phyloP scores from a whole-genome alignment of 2,329 filamentous ascomycete genomes.

The Zopfia rhizophila region DNA sequence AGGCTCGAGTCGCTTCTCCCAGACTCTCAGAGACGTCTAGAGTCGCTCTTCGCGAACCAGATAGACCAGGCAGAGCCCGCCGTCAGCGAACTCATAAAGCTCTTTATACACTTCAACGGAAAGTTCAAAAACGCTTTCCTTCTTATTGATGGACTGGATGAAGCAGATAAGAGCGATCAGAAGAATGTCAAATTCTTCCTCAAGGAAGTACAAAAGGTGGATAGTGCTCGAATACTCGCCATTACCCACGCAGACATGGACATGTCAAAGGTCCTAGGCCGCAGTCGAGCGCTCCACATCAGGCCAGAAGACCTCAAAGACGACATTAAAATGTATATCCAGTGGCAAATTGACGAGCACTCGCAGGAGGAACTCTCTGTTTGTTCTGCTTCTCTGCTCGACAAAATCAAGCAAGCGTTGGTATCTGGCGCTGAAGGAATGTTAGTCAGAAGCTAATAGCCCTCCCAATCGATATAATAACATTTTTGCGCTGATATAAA shows the following conservation, averaged over 20 bases:
- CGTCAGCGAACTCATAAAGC: conserved; percentile 4
- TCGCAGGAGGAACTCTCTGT: conserved; percentile 11
- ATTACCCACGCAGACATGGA: conserved; percentile 13
- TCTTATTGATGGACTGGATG: conserved; percentile 21
- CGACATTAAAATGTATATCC: conserved; percentile 9
- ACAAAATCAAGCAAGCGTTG: conserved; percentile 9
- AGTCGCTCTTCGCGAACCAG: conserved; percentile 9
- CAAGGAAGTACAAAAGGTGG: conserved; percentile 12
- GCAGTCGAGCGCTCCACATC: conserved; percentile 6
- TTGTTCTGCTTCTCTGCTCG: conserved; percentile 15
- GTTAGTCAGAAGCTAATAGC: conserved; percentile 13
- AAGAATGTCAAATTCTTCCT: conserved; percentile 16
- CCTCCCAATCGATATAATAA: not conserved
- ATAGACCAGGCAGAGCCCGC: conserved; percentile 12
- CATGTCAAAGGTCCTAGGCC: conserved; percentile 11
- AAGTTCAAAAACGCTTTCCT: conserved; percentile 13
- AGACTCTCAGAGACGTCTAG: conserved; percentile 11
- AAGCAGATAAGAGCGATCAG: conserved; percentile 13
- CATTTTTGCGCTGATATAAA: conserved; percentile 3
- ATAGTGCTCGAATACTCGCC: conserved; percentile 14
- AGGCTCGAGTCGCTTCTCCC: conserved; percentile 13
- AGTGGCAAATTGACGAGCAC: conserved; percentile 9
- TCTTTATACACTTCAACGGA: conserved; percentile 10
- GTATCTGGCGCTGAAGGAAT: conserved; percentile 17
- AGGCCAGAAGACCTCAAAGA: conserved; percentile 7